A percentile compares a stretch with the other conserved stretches of the same genome.
Conservation (phyloP, 345 rosid species). For the Salix brachista region DNA sequence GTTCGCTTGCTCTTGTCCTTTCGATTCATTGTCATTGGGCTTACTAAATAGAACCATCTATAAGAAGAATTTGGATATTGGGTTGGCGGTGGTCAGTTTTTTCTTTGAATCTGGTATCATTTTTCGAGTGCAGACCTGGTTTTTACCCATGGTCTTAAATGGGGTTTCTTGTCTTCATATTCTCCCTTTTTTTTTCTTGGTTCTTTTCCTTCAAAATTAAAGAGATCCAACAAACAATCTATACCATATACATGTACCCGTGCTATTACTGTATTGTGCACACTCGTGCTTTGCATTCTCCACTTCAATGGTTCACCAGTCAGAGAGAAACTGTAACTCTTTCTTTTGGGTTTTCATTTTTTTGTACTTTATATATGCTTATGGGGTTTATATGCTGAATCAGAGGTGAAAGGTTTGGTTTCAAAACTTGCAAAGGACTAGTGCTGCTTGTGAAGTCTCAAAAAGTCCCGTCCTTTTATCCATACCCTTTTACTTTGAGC, state of each 20-base stretch:
- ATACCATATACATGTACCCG: not conserved
- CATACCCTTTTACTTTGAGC: conserved; percentile 23
- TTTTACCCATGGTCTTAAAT: conserved; percentile 11
- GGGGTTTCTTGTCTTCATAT: conserved; percentile 20
- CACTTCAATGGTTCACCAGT: conserved; percentile 10
- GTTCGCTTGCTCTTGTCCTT: conserved; percentile 10
- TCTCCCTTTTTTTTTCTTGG: conserved; percentile 10
- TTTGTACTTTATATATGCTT: not conserved
- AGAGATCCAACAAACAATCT: not conserved
- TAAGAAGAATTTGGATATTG: conserved; percentile 24
- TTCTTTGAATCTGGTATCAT: conserved; percentile 26
- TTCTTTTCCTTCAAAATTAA: conserved; percentile 4
- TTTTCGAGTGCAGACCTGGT: conserved; percentile 21
- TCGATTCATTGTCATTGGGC: conserved; percentile 25
- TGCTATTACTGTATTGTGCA: not conserved
- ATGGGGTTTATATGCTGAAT: conserved; percentile 22
- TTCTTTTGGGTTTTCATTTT: not conserved
- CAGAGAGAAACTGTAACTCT: conserved; percentile 5
- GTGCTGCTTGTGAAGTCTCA: conserved; percentile 37
- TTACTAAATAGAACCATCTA: conserved; percentile 31
- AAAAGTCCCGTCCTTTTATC: conserved; percentile 19
- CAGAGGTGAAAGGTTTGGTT: conserved; percentile 19
- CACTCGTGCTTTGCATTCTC: not conserved
- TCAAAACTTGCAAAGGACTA: conserved; percentile 31
- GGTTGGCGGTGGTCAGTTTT: conserved; percentile 25